Evolutionary conservation across 768 basidiomycete genomes (phyloP).

Genomic region (Boletellus emodensis): DNA sequence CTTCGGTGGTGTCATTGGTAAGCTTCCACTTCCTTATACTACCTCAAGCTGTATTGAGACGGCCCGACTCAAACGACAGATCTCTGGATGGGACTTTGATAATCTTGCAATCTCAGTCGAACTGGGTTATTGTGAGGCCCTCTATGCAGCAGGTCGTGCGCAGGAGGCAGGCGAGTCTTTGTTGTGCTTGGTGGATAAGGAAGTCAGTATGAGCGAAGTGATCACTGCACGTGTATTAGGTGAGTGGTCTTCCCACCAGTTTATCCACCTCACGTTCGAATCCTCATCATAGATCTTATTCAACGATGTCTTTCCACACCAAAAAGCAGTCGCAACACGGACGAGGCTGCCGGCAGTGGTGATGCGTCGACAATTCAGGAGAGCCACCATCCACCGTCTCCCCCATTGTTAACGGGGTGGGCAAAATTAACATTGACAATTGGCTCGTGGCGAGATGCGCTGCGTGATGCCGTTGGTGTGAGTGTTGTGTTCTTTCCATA

Average conservation of each 20-base stretch:
- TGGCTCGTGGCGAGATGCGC: slow-evolving; percentile 4
- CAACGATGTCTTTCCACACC: not conserved
- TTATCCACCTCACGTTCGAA: not conserved
- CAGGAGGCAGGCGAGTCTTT: not conserved
- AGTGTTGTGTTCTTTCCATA: too few relatives aligned
- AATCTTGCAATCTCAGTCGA: not conserved
- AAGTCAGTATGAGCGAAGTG: too few relatives aligned
- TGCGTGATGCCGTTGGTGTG: not conserved
- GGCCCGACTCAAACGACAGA: too few relatives aligned
- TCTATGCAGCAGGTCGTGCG: not conserved
- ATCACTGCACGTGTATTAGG: too few relatives aligned
- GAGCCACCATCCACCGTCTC: not conserved
- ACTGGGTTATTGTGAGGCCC: not conserved
- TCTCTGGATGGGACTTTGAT: slow-evolving; percentile 6
- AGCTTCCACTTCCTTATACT: too few relatives aligned
- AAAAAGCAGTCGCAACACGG: not conserved
- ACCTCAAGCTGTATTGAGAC: too few relatives aligned
- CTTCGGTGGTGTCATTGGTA: slow-evolving; percentile 6
- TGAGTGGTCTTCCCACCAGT: too few relatives aligned
- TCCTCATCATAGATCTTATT: not conserved
- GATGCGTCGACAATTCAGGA: too few relatives aligned
- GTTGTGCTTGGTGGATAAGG: not conserved
- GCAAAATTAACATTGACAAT: not conserved
- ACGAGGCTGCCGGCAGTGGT: too few relatives aligned
- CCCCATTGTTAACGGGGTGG: slow-evolving; percentile 6